Conservation (phyloP, 2,329 filamentous ascomycete genomes). For the Arthrobotrys conoides region DNA sequence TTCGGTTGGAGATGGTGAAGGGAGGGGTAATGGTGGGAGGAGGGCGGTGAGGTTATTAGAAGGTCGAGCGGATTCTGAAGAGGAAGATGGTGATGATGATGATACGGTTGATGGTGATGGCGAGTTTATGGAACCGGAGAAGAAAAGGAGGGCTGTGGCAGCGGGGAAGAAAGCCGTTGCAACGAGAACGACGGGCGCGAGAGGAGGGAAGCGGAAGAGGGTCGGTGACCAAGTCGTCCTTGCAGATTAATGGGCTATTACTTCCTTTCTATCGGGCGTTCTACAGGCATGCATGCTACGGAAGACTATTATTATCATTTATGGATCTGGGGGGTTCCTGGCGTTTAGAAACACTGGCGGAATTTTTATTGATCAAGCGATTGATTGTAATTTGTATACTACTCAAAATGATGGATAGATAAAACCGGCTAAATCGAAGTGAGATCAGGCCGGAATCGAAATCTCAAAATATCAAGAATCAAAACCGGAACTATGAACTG, state of each 20-base stretch:
- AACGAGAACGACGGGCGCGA: not conserved
- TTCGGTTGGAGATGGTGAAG: constrained; percentile 66
- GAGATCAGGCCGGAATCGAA: too few relatives aligned
- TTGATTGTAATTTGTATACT: constrained; percentile 3
- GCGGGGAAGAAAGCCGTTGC: constrained; percentile 6
- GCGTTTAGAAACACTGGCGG: not conserved
- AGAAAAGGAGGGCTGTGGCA: constrained; percentile 35
- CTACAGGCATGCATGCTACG: not conserved
- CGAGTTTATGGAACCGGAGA: constrained; percentile 22
- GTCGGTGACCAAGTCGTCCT: constrained; percentile 29
- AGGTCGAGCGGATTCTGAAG: constrained; percentile 29
- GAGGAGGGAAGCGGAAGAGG: constrained; percentile 45
- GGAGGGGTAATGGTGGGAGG: constrained; percentile 1
- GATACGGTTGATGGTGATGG: constrained; percentile 46
- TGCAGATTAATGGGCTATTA: not conserved
- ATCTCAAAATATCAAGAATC: not conserved
- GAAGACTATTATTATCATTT: not conserved
- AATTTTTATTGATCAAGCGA: not conserved
- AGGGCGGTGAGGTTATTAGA: not conserved
- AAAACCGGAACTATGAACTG: not conserved
- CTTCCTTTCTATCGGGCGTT: constrained; percentile 8
- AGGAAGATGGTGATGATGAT: constrained; percentile 40
- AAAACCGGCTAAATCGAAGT: not conserved
- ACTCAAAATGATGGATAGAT: constrained; percentile 13
- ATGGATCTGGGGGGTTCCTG: not conserved